Conservation (phyloP, 23 red algal species). For the Chondrus crispus region DNA sequence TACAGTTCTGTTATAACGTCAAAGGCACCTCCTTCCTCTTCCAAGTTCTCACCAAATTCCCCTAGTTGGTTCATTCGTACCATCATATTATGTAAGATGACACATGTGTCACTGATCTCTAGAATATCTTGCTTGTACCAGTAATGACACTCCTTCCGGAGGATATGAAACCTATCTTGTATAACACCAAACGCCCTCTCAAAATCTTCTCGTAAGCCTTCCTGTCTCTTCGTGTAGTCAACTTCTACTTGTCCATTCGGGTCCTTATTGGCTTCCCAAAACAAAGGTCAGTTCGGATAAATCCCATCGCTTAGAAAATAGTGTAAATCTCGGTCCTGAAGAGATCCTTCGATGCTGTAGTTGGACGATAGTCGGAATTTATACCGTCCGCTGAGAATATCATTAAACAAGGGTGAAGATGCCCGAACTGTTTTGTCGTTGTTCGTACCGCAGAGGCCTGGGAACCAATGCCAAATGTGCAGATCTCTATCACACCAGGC, state of each 20-base stretch:
- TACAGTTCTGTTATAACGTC: conserved; percentile 27
- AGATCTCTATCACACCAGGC: conserved; percentile 25
- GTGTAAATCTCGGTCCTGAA: neutral
- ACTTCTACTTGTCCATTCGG: neutral
- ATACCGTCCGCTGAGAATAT: neutral
- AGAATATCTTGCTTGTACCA: neutral
- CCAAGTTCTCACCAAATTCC: conserved; percentile 1
- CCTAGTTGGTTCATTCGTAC: conserved; percentile 21
- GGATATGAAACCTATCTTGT: neutral
- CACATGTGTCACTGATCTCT: neutral
- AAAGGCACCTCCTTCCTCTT: neutral
- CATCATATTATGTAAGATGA: conserved; percentile 26
- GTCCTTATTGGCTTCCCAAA: neutral
- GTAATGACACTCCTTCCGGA: neutral
- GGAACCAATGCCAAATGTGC: conserved; percentile 33
- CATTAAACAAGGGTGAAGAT: neutral
- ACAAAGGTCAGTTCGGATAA: conserved; percentile 1
- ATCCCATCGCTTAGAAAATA: conserved; percentile 36
- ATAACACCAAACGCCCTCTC: conserved; percentile 18
- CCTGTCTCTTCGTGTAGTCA: neutral
- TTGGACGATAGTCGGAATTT: neutral
- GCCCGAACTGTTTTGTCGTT: neutral
- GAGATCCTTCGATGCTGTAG: neutral
- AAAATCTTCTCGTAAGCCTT: neutral
- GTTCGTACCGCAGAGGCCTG: neutral